These are phyloP conservation scores for Russula sp. DNA, from an alignment of 768 basidiomycete species.

Conservation along the genomic window DNA sequence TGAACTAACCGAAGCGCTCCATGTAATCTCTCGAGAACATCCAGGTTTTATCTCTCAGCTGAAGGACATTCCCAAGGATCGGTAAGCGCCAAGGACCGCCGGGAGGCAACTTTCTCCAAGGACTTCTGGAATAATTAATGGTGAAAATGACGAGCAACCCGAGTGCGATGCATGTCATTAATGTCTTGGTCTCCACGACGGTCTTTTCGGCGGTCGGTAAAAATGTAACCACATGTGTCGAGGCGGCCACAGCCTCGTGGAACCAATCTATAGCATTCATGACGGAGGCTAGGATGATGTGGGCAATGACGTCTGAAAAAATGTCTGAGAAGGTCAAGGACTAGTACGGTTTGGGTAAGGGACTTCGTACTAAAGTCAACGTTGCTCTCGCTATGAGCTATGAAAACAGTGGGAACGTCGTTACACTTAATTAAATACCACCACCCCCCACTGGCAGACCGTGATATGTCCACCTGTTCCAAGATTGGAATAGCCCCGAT, in stretches of 20 bases:
- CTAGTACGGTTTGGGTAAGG: no score
- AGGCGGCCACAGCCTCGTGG: background rate
- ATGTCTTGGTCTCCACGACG: background rate
- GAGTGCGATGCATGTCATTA: background rate
- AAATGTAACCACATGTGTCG: background rate
- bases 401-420: no score
- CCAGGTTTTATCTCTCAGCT: conserved; percentile 5
- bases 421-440: background rate
- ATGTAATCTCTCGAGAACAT: conserved; percentile 7
- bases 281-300: background rate
- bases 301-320: background rate
- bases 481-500: no score
- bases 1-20: conserved; percentile 6
- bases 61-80: conserved; percentile 10
- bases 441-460: background rate
- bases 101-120: conserved; percentile 14
- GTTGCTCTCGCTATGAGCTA: background rate
- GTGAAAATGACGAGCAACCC: background rate
- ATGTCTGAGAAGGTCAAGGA: background rate
- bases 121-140: conserved; percentile 1
- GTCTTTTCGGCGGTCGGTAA: background rate
- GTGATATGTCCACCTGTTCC: background rate
- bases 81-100: conserved; percentile 6
- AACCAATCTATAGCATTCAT: background rate
- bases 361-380: background rate